Evolutionary conservation across 441 rosid species (phyloP).

Genomic region (Eutrema salsugineum): DNA sequence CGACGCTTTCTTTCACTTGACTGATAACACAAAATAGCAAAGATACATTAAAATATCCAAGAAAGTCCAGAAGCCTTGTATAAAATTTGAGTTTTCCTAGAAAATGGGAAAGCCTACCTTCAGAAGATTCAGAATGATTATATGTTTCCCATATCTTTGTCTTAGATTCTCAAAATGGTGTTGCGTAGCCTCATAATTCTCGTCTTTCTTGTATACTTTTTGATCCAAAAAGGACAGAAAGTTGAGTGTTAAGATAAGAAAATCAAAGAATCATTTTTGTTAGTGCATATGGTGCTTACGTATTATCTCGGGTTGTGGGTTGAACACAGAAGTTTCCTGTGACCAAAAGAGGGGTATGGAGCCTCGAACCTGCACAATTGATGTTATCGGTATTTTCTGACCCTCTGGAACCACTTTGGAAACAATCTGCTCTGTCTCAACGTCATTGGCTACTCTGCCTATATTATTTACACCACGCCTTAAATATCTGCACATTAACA

Average conservation of each 20-base stretch:
- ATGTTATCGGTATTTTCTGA: slow-evolving; percentile 45
- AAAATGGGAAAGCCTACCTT: slow-evolving; percentile 41
- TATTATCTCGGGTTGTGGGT: slow-evolving; percentile 64
- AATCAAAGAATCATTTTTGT: neutral
- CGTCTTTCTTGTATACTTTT: slow-evolving; percentile 59
- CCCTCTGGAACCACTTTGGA: slow-evolving; percentile 56
- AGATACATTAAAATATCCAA: neutral
- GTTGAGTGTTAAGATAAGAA: neutral
- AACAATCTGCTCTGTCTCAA: slow-evolving; percentile 82
- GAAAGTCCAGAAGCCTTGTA: neutral
- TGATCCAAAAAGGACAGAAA: slow-evolving; percentile 13
- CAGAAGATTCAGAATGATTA: slow-evolving; percentile 65
- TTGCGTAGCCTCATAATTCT: slow-evolving; percentile 54
- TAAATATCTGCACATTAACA: slow-evolving; percentile 43
- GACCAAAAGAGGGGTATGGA: slow-evolving; percentile 85
- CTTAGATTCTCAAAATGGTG: slow-evolving; percentile 65
- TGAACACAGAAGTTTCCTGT: slow-evolving; percentile 65
- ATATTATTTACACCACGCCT: slow-evolving; percentile 69
- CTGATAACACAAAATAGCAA: slow-evolving; percentile 28
- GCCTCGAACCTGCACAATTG: slow-evolving; percentile 70
- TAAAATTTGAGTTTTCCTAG: neutral
- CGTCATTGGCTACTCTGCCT: slow-evolving; percentile 87
- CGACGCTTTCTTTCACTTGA: slow-evolving; percentile 57
- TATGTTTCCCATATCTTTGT: slow-evolving; percentile 66
- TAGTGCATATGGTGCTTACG: slow-evolving; percentile 36